Conservation (phyloP, 345 rosid genomes). For the Murraya paniculata region DNA sequence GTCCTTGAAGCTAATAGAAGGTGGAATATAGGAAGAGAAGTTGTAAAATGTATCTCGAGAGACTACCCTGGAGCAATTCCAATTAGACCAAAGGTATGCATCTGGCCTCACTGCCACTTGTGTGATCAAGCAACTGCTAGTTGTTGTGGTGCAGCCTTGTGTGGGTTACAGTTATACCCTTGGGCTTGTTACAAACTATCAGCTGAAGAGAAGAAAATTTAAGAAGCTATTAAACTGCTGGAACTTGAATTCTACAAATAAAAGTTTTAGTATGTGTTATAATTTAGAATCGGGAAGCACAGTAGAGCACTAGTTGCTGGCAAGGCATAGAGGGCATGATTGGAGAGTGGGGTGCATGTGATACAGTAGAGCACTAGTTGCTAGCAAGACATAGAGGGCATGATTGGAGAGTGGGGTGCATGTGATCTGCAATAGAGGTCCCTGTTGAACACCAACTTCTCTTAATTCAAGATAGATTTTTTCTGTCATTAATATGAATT, state of each 20-base stretch:
- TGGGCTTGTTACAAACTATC: background rate
- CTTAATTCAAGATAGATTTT: background rate
- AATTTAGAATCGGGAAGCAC: no score
- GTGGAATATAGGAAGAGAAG: slow-evolving; percentile 76
- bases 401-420: no score
- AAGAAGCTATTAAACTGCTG: no score
- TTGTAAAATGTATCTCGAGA: slow-evolving; percentile 45
- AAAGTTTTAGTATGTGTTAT: no score
- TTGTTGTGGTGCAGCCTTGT: background rate
- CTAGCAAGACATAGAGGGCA: no score
- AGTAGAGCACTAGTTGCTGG: no score
- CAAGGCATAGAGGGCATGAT: no score
- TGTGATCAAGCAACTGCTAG: background rate
- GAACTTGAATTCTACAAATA: no score
- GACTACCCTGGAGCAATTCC: slow-evolving; percentile 51
- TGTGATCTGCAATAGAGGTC: no score
- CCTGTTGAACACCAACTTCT: no score
- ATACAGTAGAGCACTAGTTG: no score
- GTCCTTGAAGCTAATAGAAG: slow-evolving; percentile 65
- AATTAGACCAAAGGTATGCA: slow-evolving; percentile 61
- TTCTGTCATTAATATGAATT: background rate
- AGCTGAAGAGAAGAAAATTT: background rate
- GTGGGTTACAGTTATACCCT: background rate
- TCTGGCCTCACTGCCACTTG: background rate
- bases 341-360: no score